Evolutionary conservation across 805 yeast genomes (phyloP).

Genomic region (Candida glaebosa): DNA sequence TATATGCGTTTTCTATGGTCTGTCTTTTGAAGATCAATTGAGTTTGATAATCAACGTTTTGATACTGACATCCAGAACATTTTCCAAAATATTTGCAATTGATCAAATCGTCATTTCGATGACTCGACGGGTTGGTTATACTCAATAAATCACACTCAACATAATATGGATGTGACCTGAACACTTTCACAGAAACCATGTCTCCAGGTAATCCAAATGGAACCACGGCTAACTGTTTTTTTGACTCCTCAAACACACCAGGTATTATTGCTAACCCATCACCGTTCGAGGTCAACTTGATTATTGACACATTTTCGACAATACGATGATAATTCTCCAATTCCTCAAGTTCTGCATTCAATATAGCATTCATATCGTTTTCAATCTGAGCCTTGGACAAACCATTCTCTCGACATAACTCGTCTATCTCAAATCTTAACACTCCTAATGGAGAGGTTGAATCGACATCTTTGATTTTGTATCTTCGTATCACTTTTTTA

Average conservation of each 20-base stretch:
- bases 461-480: constrained; percentile 62
- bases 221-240: constrained; percentile 62
- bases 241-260: constrained; percentile 46
- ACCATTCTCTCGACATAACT: constrained; percentile 42
- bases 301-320: constrained; percentile 55
- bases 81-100: constrained; percentile 83
- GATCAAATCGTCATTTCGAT: constrained; percentile 55
- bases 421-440: constrained; percentile 67
- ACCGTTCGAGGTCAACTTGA: constrained; percentile 70
- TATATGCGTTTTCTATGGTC: constrained; percentile 79
- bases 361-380: constrained; percentile 63
- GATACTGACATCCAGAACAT: constrained; percentile 95
- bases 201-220: constrained; percentile 94
- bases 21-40: constrained; percentile 71
- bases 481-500: constrained; percentile 41
- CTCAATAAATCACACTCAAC: constrained; percentile 71
- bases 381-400: constrained; percentile 45
- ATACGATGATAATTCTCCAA: constrained; percentile 52
- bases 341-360: constrained; percentile 51
- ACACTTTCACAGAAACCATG: constrained; percentile 61
- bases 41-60: constrained; percentile 65
- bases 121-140: constrained; percentile 33
- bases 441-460: constrained; percentile 81
- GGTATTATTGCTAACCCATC: constrained; percentile 76
- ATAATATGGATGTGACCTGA: constrained; percentile 71